phyloP scores from a whole-genome alignment of 768 basidiomycete genomes.

The Rhodotorula toruloides region DNA sequence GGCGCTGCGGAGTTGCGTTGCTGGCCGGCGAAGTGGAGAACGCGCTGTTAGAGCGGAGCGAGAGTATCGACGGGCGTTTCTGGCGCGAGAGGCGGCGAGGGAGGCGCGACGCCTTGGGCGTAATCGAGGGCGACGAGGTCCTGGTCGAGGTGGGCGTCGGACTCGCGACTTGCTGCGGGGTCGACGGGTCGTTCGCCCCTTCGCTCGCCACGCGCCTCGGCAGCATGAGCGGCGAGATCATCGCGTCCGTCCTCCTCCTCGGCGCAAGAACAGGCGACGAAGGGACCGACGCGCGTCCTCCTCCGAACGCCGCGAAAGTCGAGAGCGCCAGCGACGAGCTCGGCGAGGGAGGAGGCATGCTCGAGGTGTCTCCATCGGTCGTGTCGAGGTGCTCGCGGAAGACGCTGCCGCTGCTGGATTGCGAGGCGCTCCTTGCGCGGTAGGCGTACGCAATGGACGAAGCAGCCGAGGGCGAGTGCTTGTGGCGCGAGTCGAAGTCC shows the following conservation, averaged over 20 bases:
- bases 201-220: too few relatives aligned
- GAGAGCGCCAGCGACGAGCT: neutral
- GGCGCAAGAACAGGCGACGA: too few relatives aligned
- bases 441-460: too few relatives aligned
- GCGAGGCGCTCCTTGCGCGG: neutral
- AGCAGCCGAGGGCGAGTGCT: too few relatives aligned
- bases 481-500: neutral
- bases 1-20: neutral
- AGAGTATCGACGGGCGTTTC: neutral
- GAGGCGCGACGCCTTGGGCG: too few relatives aligned
- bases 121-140: too few relatives aligned
- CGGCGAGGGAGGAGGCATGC: too few relatives aligned
- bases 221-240: neutral
- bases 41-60: neutral
- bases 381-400: constrained; percentile 11
- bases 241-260: neutral
- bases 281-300: neutral
- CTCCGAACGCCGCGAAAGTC: neutral
- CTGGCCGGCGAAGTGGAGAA: neutral
- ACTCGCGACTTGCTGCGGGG: too few relatives aligned
- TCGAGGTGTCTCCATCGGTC: neutral
- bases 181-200: too few relatives aligned
- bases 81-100: too few relatives aligned
- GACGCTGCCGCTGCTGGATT: neutral
- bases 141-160: too few relatives aligned